A percentile compares a stretch with the other conserved stretches of the same genome.
phyloP scores from a whole-genome alignment of 2,329 filamentous ascomycete genomes.

The Teratosphaeria gauchensis region DNA sequence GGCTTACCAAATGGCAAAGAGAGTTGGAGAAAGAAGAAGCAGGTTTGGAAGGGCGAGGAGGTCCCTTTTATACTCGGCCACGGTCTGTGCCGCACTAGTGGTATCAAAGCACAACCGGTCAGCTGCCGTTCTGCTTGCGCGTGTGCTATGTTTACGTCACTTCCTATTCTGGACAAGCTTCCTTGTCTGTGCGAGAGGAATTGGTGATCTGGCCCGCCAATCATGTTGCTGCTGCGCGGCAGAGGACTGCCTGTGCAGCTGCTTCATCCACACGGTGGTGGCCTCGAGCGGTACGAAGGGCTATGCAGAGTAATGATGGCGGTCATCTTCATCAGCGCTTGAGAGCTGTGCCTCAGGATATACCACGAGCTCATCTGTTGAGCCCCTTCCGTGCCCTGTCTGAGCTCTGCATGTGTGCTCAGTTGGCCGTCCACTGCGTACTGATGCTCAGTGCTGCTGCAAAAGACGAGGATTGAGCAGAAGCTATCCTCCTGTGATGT shows the following conservation, averaged over 20 bases:
- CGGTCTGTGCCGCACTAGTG: not conserved
- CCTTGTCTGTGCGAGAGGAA: not conserved
- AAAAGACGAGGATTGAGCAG: not conserved
- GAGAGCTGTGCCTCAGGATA: too few relatives aligned
- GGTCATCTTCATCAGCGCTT: too few relatives aligned
- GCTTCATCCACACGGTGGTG: too few relatives aligned
- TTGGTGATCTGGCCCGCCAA: too few relatives aligned
- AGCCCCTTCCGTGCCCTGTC: not conserved
- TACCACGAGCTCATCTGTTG: not conserved
- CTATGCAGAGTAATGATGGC: too few relatives aligned
- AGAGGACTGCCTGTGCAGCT: too few relatives aligned
- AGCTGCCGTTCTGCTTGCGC: not conserved
- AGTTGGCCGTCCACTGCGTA: not conserved
- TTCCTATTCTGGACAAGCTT: not conserved
- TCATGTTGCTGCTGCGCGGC: too few relatives aligned
- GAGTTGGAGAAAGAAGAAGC: not conserved
- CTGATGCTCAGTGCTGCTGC: not conserved
- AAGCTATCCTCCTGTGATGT: not conserved
- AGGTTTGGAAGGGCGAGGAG: not conserved
- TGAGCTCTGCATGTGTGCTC: not conserved
- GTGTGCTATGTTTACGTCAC: not conserved
- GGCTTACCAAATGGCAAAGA: slow-evolving; percentile 3
- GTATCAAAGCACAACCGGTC: not conserved
- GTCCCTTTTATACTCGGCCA: not conserved
- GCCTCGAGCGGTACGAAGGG: too few relatives aligned